Evolutionary conservation across 768 basidiomycete species (phyloP).

Genomic region (Crepidotus variabilis): DNA sequence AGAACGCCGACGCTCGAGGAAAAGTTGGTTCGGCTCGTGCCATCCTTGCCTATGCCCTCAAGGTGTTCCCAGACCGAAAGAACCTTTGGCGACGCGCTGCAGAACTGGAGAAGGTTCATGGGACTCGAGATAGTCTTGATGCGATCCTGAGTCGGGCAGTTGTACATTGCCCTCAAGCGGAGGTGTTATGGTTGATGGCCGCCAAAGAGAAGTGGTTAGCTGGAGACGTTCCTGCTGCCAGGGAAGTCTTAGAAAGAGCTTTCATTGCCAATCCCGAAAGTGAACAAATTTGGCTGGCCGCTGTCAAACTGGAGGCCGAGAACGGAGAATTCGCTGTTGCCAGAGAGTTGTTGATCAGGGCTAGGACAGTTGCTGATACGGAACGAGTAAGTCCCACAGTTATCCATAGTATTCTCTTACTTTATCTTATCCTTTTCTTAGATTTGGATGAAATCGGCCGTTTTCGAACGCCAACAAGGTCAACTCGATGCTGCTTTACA

Average conservation of each 20-base stretch:
- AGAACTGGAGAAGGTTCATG: constrained; percentile 89
- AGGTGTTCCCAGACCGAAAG: constrained; percentile 84
- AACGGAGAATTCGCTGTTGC: constrained; percentile 89
- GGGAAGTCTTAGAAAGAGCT: constrained; percentile 82
- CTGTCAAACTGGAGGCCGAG: constrained; percentile 95
- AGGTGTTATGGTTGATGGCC: constrained; percentile 96
- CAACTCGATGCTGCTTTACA: constrained; percentile 69
- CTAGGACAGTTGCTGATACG: constrained; percentile 87
- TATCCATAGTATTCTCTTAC: constrained; percentile 1
- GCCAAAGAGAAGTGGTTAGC: constrained; percentile 96
- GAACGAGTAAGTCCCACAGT: constrained; percentile 59
- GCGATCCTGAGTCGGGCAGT: constrained; percentile 81
- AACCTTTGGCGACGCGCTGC: constrained; percentile 90
- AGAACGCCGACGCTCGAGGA: constrained; percentile 70
- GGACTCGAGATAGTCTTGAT: constrained; percentile 77
- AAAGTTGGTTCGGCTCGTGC: constrained; percentile 83
- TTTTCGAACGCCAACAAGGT: constrained; percentile 90
- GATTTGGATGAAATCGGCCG: constrained; percentile 99
- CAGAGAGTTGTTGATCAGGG: constrained; percentile 80
- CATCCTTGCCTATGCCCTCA: constrained; percentile 85
- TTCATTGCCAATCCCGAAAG: constrained; percentile 96
- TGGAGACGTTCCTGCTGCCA: constrained; percentile 88
- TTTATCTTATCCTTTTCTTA: constrained; percentile 24
- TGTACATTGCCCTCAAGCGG: constrained; percentile 89
- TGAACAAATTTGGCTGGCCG: constrained; percentile 97